These are phyloP conservation scores for Soucietia sequanensis DNA, from an alignment of 805 yeast genomes.

Conservation along the genomic window DNA sequence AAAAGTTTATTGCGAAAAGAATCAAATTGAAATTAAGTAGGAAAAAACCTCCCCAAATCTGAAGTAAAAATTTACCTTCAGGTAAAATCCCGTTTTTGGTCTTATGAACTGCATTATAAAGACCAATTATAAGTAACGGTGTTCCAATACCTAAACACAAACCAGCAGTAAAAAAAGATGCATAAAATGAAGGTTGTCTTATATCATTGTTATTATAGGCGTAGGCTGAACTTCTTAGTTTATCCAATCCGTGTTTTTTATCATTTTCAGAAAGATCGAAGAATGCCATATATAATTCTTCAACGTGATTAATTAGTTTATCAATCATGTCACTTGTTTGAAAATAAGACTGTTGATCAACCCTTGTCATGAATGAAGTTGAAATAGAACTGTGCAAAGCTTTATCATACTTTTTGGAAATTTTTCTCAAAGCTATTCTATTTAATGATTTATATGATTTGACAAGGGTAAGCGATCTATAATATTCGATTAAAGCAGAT, in stretches of 20 bases:
- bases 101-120: conserved; percentile 49
- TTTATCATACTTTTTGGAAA: conserved; percentile 89
- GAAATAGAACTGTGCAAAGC: conserved; percentile 47
- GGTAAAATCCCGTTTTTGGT: conserved; percentile 40
- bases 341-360: conserved; percentile 54
- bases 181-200: conserved; percentile 32
- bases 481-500: conserved; percentile 67
- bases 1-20: conserved; percentile 66
- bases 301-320: conserved; percentile 57
- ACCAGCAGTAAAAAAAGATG: conserved; percentile 61
- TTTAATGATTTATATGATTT: conserved; percentile 73
- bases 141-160: conserved; percentile 65
- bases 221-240: conserved; percentile 48
- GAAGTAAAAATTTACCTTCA: conserved; percentile 64
- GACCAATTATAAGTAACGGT: conserved; percentile 63
- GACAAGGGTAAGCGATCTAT: conserved; percentile 67
- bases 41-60: conserved; percentile 92
- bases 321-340: conserved; percentile 67
- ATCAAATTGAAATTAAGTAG: conserved; percentile 57
- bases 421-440: conserved; percentile 84
- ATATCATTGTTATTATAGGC: conserved; percentile 31
- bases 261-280: conserved; percentile 56
- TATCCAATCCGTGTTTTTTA: conserved; percentile 69
- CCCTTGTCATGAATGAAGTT: conserved; percentile 52
- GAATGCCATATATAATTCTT: conserved; percentile 61